Base-by-base conservation (phyloP, 192 early-diverging fungal species). In the Coemansia pectinata region DNA sequence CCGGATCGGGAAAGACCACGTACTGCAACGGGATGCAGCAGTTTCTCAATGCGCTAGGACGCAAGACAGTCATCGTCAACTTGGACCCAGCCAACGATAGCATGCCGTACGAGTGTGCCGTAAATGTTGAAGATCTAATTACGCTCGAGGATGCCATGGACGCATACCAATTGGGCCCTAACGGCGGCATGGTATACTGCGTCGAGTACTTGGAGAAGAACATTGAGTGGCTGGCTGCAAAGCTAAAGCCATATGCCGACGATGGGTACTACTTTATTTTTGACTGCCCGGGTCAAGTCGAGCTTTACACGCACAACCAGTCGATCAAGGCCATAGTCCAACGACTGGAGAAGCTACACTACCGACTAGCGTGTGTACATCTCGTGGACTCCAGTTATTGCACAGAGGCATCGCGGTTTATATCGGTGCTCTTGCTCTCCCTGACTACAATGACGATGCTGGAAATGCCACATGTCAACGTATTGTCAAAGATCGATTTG, bases 281-380 rank as follows among this genome's bases (percentile, higher is more conserved):
- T 74, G 97, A 99, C 80, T 96, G 93, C 62, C 97, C 97, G 7
- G 95, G 96, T 4, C 95, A 99, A 73, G 96, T 99, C 23, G 97
- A 99, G 70, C 88, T 99, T 17, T 99, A 96, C 79, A 98, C 97
- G 19, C 96, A 98, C 76, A 93, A 96, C 80, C 77, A 86, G 57
- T 83, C 93, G 27, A 86, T 98, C 64, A 90, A 91, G 63, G 87
- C 90, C 45, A 88, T 96, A 21, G 70, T 96, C 5, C 86, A 87
- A 31, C 71, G 67, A 50, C 80, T 98, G 52, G 87, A 90, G 78
- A 89, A 90, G 69, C 69, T 85, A 8, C 76, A 92, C 69, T 81
- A 81, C 67, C 72, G 71, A 82, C 83, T 97, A 11, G 90, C 89
- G 42, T 90, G 90, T 50, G 89, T 95, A 40, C 90, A 96, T 69